Base-by-base conservation (phyloP, 495 filamentous ascomycete genomes). In the Xylaria venustula region DNA sequence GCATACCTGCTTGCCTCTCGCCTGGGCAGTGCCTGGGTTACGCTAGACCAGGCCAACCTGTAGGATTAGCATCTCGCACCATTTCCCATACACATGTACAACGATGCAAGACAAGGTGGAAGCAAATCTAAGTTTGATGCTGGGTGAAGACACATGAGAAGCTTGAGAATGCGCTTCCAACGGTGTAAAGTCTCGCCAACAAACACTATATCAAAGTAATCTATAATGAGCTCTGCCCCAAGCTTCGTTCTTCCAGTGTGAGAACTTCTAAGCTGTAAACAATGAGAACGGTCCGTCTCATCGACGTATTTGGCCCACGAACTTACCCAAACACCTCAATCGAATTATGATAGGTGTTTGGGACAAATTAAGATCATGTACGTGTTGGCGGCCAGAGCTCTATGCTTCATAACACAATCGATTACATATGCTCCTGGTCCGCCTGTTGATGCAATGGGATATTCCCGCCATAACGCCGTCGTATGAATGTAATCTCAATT, bases 401-500 rank as follows among this genome's bases (percentile, higher is more conserved):
- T 36, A 61, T 34, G 20, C 22, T 54, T 40, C 49, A 15, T 37
- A 30, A 23, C 19, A 22, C n/a, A 41, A 40, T 26, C 17, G 41
- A 41, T 53, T 40, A 17, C 50, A 54, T 54, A 26, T 47, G 7
- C 49, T 22, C 50, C 49, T 2, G 28, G 41, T n/a, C 50, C 50
- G 20, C 50, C 50, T 40, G 41, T 34, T 12, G 32, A 61, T 61
- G 58, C 58, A 61, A 61, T 47, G 26, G 19, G 17, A 41, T 26
- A 26, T 25, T 17, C 50, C 42, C 42, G 32, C 46, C 25, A 15
- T 58, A 61, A 61, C 58, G 58, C 58, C 58, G 42, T 54, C 15
- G 30, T 54, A 54, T 61, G 50, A 54, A 45, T 2, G 17, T 54
- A 22, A 42, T 11, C 22, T 34, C 30, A 19, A 30, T 26, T 14